Base-by-base conservation (phyloP, 83 land plant species). In the Isoetes engelmannii region DNA sequence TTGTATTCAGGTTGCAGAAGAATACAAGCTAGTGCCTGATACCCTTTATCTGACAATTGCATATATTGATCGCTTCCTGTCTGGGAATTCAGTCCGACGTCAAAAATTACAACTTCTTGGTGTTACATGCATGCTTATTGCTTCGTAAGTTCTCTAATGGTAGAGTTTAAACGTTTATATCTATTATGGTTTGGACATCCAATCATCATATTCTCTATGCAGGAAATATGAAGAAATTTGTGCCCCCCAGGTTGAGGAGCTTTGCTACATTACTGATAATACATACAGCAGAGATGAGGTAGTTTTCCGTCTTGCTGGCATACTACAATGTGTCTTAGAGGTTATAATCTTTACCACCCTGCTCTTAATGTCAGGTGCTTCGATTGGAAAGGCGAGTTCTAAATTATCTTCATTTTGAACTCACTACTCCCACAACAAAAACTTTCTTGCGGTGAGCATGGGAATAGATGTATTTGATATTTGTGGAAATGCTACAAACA, bases 161-260 rank as follows among this genome's bases (percentile, higher is more conserved):
- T 0, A 13, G 6, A 5, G n/a, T 51, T 54, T 67, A 4, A 7
- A 45, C 4, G 17, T 44, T 13, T 9, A 63, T 56, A 54, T 4
- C 44, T 41, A 55, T 54, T 59, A 59, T 59, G 18, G 18, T 18
- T 59, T 1, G 55, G 17, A 7, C 19, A n/a, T 67, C 69, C 20
- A 10, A 48, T 48, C 4, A 46, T 51, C 56, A 48, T 47, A 15
- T 41, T 48, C 48, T 61, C 66, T 51, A 44, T n/a, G 18, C 84
- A 91, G 97, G 0, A 94, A 94, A 72, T 88, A 94, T 70, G 99
- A 94, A 58, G 99, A 94, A 84, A 94, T 90, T 18, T 88, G 90
- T 82, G 91, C 99, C 4, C 99, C 99, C 45, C 97, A 91, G 62
- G 99, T 94, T 68, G 99, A 94, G 61, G 99, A 94, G 65, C 88